phyloP scores from a whole-genome alignment of 2,329 filamentous ascomycete genomes.

The Aspergillus ruber region DNA sequence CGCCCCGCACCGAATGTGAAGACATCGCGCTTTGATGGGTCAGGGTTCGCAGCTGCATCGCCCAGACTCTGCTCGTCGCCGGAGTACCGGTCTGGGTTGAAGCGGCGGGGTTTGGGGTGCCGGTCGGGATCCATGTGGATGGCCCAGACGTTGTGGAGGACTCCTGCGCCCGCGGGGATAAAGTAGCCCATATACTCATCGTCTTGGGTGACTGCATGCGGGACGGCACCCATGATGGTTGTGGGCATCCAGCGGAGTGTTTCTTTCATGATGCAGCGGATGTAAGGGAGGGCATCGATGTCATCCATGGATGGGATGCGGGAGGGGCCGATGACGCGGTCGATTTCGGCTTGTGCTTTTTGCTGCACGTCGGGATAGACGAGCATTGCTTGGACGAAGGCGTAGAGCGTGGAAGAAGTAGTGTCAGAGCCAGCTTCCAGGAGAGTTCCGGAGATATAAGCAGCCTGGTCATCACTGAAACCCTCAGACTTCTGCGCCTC shows the following conservation, averaged over 20 bases:
- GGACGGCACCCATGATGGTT: constrained; percentile 39
- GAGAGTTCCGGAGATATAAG: constrained; percentile 25
- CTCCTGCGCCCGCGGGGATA: constrained; percentile 44
- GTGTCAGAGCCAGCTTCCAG: constrained; percentile 47
- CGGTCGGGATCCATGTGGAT: constrained; percentile 39
- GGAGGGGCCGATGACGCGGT: constrained; percentile 23
- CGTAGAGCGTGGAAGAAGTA: constrained; percentile 43
- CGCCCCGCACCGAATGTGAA: constrained; percentile 53
- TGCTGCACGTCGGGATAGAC: constrained; percentile 40
- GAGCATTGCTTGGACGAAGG: constrained; percentile 45
- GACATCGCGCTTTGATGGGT: constrained; percentile 43
- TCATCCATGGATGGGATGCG: constrained; percentile 30
- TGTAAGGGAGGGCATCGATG: constrained; percentile 25
- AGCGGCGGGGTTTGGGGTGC: constrained; percentile 34
- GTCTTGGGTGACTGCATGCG: constrained; percentile 45
- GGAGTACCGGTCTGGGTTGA: constrained; percentile 33
- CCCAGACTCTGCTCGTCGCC: constrained; percentile 27
- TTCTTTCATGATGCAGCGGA: constrained; percentile 29
- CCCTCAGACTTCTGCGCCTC: constrained; percentile 24
- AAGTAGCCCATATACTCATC: constrained; percentile 45
- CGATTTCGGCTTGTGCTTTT: constrained; percentile 35
- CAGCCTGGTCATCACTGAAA: constrained; percentile 28
- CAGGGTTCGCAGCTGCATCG: constrained; percentile 28
- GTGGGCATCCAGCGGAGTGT: constrained; percentile 36
- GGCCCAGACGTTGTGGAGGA: constrained; percentile 41